These are phyloP conservation scores for Fistulina hepatica DNA, from an alignment of 1,284 basidiomycete genomes.

Conservation along the genomic window DNA sequence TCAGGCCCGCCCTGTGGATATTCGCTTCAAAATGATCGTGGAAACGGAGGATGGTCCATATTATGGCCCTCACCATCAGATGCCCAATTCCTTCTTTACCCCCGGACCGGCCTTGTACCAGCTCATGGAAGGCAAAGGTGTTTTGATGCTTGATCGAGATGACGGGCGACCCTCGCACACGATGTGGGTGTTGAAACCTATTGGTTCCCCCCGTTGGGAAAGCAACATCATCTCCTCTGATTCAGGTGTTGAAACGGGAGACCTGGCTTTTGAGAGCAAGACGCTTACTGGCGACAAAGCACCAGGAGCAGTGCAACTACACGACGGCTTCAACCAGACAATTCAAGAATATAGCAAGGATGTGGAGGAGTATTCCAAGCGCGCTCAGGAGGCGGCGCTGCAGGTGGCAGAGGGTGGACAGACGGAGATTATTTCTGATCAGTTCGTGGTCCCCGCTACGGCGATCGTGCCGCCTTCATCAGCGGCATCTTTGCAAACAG, in stretches of 20 bases:
- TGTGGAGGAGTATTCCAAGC: too few relatives aligned
- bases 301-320: too few relatives aligned
- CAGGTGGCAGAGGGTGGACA: too few relatives aligned
- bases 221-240: conserved; percentile 45
- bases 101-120: conserved; percentile 66
- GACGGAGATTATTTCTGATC: conserved; percentile 20
- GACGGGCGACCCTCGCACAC: conserved; percentile 85
- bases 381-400: too few relatives aligned
- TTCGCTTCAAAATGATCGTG: conserved; percentile 78
- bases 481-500: conserved; percentile 27
- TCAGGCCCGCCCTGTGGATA: too few relatives aligned
- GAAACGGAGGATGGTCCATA: conserved; percentile 46
- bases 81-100: too few relatives aligned
- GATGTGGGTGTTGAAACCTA: conserved; percentile 98
- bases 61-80: too few relatives aligned
- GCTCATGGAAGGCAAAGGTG: conserved; percentile 95
- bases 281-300: too few relatives aligned
- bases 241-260: conserved; percentile 45
- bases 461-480: conserved; percentile 7
- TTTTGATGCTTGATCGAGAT: conserved; percentile 93
- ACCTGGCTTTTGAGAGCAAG: conserved; percentile 40
- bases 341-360: too few relatives aligned
- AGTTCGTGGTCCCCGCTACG: conserved; percentile 19
- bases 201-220: conserved; percentile 57
- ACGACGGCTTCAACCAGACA: too few relatives aligned